Base-by-base conservation (phyloP, 345 rosid genomes). In the Lepidium aucheri region DNA sequence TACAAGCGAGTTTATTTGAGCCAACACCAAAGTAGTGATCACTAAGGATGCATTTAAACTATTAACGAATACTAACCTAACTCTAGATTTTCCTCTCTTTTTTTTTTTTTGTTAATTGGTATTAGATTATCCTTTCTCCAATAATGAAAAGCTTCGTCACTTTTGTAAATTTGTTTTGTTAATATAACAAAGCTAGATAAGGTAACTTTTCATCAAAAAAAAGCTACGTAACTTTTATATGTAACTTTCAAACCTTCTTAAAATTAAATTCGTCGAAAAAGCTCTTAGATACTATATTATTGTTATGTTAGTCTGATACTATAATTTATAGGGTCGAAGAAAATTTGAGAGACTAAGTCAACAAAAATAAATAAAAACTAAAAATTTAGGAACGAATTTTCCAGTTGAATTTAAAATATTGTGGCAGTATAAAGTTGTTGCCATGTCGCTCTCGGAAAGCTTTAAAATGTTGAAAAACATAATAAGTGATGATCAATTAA, bases 371-470 rank as follows among this genome's bases (percentile, higher is more conserved):
- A 53, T 22, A 7, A 14, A 4, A 28, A 12, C 0, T 1, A 2
- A 10, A 26, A 38, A 26, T 7, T 3, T 10, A 26, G 11, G 30
- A 30, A 58, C 33, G 44, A 59, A 39, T 3, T 40, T 8, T 49
- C 51, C 54, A 65, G 30, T 5, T 2, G 38, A 51, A 49, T 9
- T 20, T 63, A 30, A 46, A 65, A 43, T 5, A 32, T 9, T 33
- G 51, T 3, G 55, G 76, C 61, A 50, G n/a, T n/a, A 40, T 26
- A 45, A 65, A 73, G 76, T 65, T 65, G 76, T 73, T 73, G 62
- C 43, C 55, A 3, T 35, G 41, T 73, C 67, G 49, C 36, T 59
- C 55, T 73, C 72, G 1, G 6, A 43, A 65, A 13, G 17, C 11
- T 57, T 58, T 51, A 42, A 43, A 64, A 65, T 64, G 62, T 65